phyloP scores from a whole-genome alignment of 805 yeast genomes.

The Yarrowia deformans region DNA sequence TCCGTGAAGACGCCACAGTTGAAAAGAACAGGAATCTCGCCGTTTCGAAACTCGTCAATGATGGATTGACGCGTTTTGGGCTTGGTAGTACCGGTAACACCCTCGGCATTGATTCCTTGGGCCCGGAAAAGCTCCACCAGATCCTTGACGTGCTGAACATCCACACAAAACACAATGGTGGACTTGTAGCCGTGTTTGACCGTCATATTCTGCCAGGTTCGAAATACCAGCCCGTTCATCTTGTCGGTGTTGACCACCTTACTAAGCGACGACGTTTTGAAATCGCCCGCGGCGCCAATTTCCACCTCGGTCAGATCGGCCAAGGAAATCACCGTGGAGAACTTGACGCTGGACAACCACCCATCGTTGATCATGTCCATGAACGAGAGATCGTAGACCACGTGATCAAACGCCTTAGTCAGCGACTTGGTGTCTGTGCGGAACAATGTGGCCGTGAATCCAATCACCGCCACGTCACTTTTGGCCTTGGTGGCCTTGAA shows the following conservation, averaged over 20 bases:
- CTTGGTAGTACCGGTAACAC: conserved; percentile 72
- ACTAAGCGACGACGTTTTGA: conserved; percentile 59
- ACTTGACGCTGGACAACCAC: conserved; percentile 72
- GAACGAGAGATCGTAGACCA: conserved; percentile 73
- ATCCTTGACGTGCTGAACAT: conserved; percentile 67
- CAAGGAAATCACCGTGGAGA: conserved; percentile 63
- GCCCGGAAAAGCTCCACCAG: conserved; percentile 61
- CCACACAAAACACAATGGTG: conserved; percentile 79
- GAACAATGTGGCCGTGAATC: conserved; percentile 88
- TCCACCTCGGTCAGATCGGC: conserved; percentile 55
- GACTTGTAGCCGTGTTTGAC: conserved; percentile 57
- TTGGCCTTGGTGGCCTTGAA: conserved; percentile 58
- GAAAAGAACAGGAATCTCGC: conserved; percentile 73
- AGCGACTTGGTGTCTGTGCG: conserved; percentile 74
- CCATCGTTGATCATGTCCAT: conserved; percentile 70
- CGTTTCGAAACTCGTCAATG: conserved; percentile 65
- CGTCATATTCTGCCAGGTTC: conserved; percentile 58
- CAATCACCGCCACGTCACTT: conserved; percentile 65
- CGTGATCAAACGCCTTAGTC: conserved; percentile 68
- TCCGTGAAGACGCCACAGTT: conserved; percentile 93
- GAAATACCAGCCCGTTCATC: conserved; percentile 63
- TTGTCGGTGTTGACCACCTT: conserved; percentile 61
- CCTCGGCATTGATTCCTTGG: conserved; percentile 72
- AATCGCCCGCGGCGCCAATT: conserved; percentile 57
- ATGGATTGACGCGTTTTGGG: conserved; percentile 59